These are phyloP conservation scores for Ogataea populi-albae DNA, from an alignment of 805 yeast genomes.

Conservation along the genomic window DNA sequence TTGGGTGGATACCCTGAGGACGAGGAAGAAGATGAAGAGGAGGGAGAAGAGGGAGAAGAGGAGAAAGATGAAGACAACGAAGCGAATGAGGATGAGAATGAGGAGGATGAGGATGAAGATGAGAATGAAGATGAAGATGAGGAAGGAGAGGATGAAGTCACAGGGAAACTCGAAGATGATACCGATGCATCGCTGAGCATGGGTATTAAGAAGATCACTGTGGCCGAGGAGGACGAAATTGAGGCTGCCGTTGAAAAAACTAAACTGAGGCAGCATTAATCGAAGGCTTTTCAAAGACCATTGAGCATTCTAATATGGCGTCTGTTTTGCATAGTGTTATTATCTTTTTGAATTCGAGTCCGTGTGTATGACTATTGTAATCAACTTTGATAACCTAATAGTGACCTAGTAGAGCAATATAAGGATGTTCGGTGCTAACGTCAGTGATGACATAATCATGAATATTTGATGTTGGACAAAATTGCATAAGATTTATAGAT, in stretches of 20 bases:
- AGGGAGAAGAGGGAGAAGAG: slow-evolving; percentile 36
- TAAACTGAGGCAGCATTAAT: slow-evolving; percentile 3
- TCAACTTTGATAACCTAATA: too few relatives aligned
- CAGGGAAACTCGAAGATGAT: slow-evolving; percentile 11
- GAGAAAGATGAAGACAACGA: slow-evolving; percentile 28
- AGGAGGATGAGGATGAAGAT: slow-evolving; percentile 29
- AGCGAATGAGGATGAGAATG: slow-evolving; percentile 25
- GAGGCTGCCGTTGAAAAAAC: slow-evolving; percentile 13
- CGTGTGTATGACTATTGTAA: too few relatives aligned
- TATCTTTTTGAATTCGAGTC: too few relatives aligned
- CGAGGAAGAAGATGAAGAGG: slow-evolving; percentile 52
- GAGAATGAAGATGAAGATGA: slow-evolving; percentile 27
- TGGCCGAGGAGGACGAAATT: slow-evolving; percentile 33
- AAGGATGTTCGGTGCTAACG: too few relatives aligned
- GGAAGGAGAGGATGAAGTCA: slow-evolving; percentile 21
- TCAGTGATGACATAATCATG: too few relatives aligned
- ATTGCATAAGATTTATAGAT: too few relatives aligned
- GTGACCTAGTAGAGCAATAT: too few relatives aligned
- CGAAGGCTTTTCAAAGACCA: too few relatives aligned
- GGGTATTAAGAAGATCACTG: slow-evolving; percentile 28
- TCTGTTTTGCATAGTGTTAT: too few relatives aligned
- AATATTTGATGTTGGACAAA: too few relatives aligned
- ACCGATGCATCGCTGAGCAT: slow-evolving; percentile 17
- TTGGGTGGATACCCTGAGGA: slow-evolving; percentile 52
- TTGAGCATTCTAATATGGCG: too few relatives aligned